Evolutionary conservation across 768 basidiomycete species (phyloP).

Genomic region (Psilocybe subaeruginosa): DNA sequence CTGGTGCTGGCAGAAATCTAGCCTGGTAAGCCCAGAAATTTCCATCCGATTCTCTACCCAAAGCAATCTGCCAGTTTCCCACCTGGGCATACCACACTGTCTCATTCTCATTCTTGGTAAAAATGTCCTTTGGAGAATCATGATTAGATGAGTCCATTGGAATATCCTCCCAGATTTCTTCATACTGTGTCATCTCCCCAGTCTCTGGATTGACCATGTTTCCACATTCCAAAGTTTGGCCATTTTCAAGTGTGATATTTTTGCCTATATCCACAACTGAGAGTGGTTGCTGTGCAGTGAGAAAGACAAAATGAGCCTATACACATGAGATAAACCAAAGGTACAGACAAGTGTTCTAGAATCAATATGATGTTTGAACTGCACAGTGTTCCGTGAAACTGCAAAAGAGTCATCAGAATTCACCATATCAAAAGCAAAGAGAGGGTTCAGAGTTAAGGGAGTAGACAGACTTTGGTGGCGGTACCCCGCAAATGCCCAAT

Average conservation of each 20-base stretch:
- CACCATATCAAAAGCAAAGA: neutral
- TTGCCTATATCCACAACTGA: constrained; percentile 9
- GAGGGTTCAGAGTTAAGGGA: neutral
- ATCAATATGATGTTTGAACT: constrained; percentile 16
- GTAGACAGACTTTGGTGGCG: constrained; percentile 16
- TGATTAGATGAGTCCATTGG: neutral
- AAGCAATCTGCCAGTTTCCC: neutral
- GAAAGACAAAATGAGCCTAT: neutral
- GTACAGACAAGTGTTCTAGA: constrained; percentile 13
- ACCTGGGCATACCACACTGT: constrained; percentile 1
- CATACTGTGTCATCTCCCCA: constrained; percentile 10
- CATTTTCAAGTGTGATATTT: constrained; percentile 2
- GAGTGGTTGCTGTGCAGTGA: constrained; percentile 1
- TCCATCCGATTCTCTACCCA: constrained; percentile 1
- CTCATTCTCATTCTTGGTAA: neutral
- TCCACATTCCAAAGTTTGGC: constrained; percentile 12
- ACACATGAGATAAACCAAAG: neutral
- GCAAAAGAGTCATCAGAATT: neutral
- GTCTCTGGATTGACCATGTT: constrained; percentile 16
- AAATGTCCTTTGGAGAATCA: neutral
- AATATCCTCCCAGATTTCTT: constrained; percentile 15
- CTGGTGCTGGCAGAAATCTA: neutral
- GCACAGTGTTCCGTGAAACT: constrained; percentile 11
- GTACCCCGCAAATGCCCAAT: constrained; percentile 44
- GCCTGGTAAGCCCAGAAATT: constrained; percentile 8